A percentile compares a stretch with the other conserved stretches of the same genome.
These are phyloP conservation scores for Phialemonium atrogriseum DNA, from an alignment of 2,329 filamentous ascomycete species.

Conservation along the genomic window DNA sequence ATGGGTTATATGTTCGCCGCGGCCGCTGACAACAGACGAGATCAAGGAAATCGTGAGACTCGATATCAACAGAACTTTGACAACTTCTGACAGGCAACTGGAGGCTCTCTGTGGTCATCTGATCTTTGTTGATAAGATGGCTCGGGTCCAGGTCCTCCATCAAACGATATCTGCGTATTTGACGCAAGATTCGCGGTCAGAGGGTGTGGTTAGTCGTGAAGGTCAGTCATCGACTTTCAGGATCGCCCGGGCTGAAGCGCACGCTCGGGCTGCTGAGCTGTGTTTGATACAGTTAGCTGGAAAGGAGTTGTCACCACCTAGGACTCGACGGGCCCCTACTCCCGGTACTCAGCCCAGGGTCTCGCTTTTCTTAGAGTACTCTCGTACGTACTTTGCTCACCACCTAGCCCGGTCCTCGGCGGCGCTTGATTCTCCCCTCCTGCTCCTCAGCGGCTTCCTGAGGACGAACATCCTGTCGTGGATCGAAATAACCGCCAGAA, in stretches of 20 bases:
- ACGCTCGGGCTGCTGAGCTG: constrained; percentile 22
- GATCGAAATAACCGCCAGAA: constrained; percentile 22
- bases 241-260: constrained; percentile 17
- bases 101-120: constrained; percentile 25
- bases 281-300: constrained; percentile 25
- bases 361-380: constrained; percentile 19
- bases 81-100: constrained; percentile 12
- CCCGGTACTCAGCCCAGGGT: constrained; percentile 2
- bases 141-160: constrained; percentile 26
- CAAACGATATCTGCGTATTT: constrained; percentile 27
- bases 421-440: constrained; percentile 12
- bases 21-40: constrained; percentile 24
- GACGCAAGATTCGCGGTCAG: constrained; percentile 5
- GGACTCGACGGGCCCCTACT: constrained; percentile 11
- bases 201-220: constrained; percentile 23
- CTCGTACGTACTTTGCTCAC: constrained; percentile 21
- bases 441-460: constrained; percentile 19
- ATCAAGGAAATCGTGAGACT: constrained; percentile 23
- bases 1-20: constrained; percentile 24
- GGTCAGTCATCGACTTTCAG: too few species aligned
- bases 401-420: constrained; percentile 22
- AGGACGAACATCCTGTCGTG: constrained; percentile 25
- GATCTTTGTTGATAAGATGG: constrained; percentile 23
- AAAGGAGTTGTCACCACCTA: constrained; percentile 24
- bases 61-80: constrained; percentile 23